Evolutionary conservation across 169 alveolate species (phyloP).

Genomic region (Neospora caninum): DNA sequence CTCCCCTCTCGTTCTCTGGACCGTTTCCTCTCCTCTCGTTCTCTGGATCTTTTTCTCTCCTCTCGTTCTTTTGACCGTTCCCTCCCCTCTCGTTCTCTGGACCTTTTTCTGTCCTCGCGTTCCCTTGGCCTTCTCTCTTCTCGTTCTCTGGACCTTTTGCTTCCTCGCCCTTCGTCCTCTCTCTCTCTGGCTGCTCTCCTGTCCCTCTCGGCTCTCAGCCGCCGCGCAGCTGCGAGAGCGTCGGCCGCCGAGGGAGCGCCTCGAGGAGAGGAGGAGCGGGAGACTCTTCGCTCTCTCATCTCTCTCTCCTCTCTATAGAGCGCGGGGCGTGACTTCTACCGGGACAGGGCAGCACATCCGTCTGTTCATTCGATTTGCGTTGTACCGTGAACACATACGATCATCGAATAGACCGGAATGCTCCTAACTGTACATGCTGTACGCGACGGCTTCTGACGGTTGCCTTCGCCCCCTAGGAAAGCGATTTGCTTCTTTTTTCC

Average conservation of each 20-base stretch:
- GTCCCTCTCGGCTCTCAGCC: not conserved
- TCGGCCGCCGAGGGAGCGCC: not conserved
- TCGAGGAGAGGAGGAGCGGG: not conserved
- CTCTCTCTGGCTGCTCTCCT: not conserved
- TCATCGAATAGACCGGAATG: too few relatives aligned
- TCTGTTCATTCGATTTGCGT: too few relatives aligned
- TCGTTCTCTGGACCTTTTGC: not conserved
- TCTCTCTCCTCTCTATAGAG: too few relatives aligned
- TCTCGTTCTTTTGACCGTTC: not conserved
- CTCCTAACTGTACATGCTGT: too few relatives aligned
- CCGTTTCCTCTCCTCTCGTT: not conserved
- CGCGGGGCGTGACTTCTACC: too few relatives aligned
- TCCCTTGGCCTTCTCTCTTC: not conserved
- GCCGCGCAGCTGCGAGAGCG: not conserved
- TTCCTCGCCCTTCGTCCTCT: not conserved
- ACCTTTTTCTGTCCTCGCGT: not conserved
- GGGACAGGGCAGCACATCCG: too few relatives aligned
- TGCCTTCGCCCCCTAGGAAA: too few relatives aligned
- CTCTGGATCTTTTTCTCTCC: not conserved
- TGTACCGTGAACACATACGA: too few relatives aligned
- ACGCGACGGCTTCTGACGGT: too few relatives aligned
- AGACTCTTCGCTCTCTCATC: too few relatives aligned
- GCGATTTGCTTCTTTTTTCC: too few relatives aligned
- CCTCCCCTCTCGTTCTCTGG: not conserved
- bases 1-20: not conserved